Base-by-base conservation (phyloP, 2,329 filamentous ascomycete genomes). In the Westerdykella sp. region DNA sequence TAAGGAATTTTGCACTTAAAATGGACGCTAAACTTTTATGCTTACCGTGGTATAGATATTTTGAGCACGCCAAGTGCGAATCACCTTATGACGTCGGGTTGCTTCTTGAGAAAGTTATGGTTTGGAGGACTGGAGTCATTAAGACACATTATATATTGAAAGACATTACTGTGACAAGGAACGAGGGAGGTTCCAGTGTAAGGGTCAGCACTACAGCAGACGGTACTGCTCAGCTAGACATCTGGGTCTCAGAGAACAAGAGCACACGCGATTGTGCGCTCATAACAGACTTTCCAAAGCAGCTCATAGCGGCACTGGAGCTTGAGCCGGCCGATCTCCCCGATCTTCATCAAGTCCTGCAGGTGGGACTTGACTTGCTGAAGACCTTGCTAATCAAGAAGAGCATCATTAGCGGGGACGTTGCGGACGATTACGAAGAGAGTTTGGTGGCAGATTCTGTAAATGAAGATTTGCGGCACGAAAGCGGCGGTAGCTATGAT, bases 221-320 rank as follows among this genome's bases (percentile, higher is more conserved):
- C 34, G 23, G 25, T 30, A 35, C 25, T 36, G 34, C 5, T 18
- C 38, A 16, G 18, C 42, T 47, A 22, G 34, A 43, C 6, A 45
- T 45, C 35, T 34, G 38, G 14, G 5, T 45, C 28, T 45, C 43
- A 11, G 23, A 32, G 30, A 30, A 45, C 18, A 37, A 16, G 21
- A 5, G 39, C 21, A 36, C 23, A 15, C 43, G 43, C 15, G 34
- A 39, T 18, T 45, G 39, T 42, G 43, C 43, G 30, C 39, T 45
- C 15, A 18, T 45, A 34, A 35, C 39, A 42, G 43, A 45, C 43
- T 42, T 45, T 45, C 43, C 43, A 42, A 22, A 34, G 18, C 43
- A 45, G 34, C 39, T 45, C 23, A 10, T 45, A 34, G 34, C 12
- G 12, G 39, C 43, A 38, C 21, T 45, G 22, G 39, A 39, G 9